Evolutionary conservation across 176 grass and related monocot genomes (phyloP).

Genomic region (Oryza brachyantha): DNA sequence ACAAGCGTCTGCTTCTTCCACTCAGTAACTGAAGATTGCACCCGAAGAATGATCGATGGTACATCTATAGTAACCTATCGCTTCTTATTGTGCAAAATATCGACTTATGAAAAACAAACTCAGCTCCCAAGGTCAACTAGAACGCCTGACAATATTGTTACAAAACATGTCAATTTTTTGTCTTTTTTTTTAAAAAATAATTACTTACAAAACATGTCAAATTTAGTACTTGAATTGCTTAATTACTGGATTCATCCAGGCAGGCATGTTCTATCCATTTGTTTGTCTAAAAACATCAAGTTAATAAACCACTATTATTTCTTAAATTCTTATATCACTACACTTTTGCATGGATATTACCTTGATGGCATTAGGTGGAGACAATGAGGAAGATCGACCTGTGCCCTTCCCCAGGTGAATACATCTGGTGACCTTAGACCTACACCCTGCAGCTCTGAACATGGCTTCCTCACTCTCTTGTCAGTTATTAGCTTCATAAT

Average conservation of each 20-base stretch:
- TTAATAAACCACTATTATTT: too few relatives aligned
- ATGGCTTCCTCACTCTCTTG: neutral
- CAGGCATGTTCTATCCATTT: too few relatives aligned
- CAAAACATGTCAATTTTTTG: too few relatives aligned
- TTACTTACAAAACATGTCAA: too few relatives aligned
- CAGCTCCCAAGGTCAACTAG: too few relatives aligned
- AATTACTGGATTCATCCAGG: too few relatives aligned
- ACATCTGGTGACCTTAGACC: neutral
- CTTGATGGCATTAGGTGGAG: slow-evolving; percentile 10
- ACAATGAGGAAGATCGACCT: neutral
- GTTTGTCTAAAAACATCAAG: too few relatives aligned
- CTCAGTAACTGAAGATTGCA: neutral
- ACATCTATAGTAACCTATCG: neutral
- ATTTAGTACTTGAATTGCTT: too few relatives aligned
- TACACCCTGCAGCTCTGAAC: slow-evolving; percentile 3
- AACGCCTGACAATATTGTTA: neutral
- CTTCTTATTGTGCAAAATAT: neutral
- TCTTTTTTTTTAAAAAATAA: too few relatives aligned
- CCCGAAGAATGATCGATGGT: neutral
- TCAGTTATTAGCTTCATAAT: neutral
- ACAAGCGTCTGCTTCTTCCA: slow-evolving; percentile 38
- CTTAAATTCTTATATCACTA: too few relatives aligned
- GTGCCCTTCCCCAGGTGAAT: neutral
- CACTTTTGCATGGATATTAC: too few relatives aligned
- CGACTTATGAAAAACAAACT: too few relatives aligned